These are phyloP conservation scores for Neospermospora avenae DNA, from an alignment of 2,329 filamentous ascomycete genomes.

Conservation along the genomic window DNA sequence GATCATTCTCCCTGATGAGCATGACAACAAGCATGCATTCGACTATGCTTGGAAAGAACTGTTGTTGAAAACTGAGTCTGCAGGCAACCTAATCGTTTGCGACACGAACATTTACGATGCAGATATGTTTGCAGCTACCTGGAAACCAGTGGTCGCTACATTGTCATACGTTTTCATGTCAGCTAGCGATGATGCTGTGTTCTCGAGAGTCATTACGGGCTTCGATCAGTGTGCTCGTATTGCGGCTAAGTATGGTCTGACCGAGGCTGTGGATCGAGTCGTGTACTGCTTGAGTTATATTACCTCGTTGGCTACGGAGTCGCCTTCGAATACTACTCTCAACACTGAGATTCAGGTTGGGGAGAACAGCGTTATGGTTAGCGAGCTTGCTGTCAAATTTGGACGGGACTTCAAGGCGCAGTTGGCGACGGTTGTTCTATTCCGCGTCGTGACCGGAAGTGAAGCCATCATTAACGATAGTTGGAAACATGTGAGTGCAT, in stretches of 20 bases:
- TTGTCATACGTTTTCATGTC: slow-evolving; percentile 99
- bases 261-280: slow-evolving; percentile 87
- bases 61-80: slow-evolving; percentile 75
- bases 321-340: slow-evolving; percentile 75
- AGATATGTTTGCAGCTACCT: slow-evolving; percentile 95
- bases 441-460: slow-evolving; percentile 83
- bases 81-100: slow-evolving; percentile 72
- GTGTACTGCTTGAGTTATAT: slow-evolving; percentile 88
- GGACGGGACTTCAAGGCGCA: slow-evolving; percentile 92
- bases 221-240: slow-evolving; percentile 97
- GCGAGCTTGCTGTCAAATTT: slow-evolving; percentile 93
- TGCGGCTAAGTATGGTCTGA: slow-evolving; percentile 77
- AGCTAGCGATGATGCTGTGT: slow-evolving; percentile 93
- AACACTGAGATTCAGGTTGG: slow-evolving; percentile 95
- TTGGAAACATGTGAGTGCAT: slow-evolving; percentile 68
- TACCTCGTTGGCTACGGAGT: slow-evolving; percentile 76
- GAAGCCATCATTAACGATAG: slow-evolving; percentile 73
- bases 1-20: slow-evolving; percentile 95
- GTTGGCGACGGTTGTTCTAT: slow-evolving; percentile 90
- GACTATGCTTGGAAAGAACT: slow-evolving; percentile 98
- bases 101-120: slow-evolving; percentile 94
- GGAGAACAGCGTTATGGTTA: slow-evolving; percentile 95
- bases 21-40: slow-evolving; percentile 94
- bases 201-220: slow-evolving; percentile 86
- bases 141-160: slow-evolving; percentile 92